A percentile compares a stretch with the other conserved stretches of the same genome.
Conservation (phyloP, 2,329 filamentous ascomycete genomes). For the Nannizziopsis barbatae region DNA sequence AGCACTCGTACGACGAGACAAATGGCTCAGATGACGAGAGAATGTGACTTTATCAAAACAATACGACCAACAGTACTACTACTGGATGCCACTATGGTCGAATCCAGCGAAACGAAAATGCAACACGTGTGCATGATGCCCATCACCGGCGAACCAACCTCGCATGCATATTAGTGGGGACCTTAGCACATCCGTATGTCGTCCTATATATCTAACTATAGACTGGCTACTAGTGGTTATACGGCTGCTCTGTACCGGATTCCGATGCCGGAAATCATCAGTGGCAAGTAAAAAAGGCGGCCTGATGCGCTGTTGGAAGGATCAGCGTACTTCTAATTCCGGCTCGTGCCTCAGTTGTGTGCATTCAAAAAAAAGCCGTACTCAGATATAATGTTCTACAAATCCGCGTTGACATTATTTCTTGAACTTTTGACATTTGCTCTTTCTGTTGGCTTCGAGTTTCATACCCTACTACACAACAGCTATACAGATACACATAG, state of each 20-base stretch:
- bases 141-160: not conserved
- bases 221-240: not conserved
- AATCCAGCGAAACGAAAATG: not conserved
- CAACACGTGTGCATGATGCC: constrained; percentile 5
- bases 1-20: constrained; percentile 4
- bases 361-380: not conserved
- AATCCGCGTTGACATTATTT: too few relatives aligned
- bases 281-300: not conserved
- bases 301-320: not conserved
- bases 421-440: too few relatives aligned
- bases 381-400: not conserved
- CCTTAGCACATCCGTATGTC: not conserved
- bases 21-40: constrained; percentile 9
- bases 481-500: not conserved
- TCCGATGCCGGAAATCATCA: not conserved
- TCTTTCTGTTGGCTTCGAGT: too few relatives aligned
- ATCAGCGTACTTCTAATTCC: not conserved
- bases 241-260: not conserved
- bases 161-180: not conserved
- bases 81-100: constrained; percentile 9
- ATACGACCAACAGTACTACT: constrained; percentile 7
- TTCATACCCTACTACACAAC: too few relatives aligned
- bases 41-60: constrained; percentile 3
- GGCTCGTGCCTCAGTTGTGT: not conserved
- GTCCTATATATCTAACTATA: not conserved